Evolutionary conservation across 2,329 filamentous ascomycete genomes (phyloP).

Genomic region (Aspergillus carbonarius): DNA sequence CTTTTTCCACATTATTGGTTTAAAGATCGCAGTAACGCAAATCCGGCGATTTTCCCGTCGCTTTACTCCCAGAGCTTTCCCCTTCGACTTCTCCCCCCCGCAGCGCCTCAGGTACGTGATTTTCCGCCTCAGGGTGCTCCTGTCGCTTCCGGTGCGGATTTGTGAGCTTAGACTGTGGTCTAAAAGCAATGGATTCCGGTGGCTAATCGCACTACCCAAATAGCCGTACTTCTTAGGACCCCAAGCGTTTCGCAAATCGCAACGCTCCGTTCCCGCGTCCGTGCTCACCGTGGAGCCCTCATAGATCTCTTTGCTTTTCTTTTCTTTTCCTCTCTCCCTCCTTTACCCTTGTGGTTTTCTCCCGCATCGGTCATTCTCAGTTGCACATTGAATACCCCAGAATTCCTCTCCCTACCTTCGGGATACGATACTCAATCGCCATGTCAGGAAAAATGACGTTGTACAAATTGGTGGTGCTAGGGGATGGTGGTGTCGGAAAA

Average conservation of each 20-base stretch:
- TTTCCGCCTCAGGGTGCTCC: conserved; percentile 8
- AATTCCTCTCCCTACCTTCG: not conserved
- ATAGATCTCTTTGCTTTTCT: conserved; percentile 22
- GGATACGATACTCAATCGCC: conserved; percentile 30
- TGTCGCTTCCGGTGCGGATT: conserved; percentile 15
- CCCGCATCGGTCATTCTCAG: conserved; percentile 1
- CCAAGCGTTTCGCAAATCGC: conserved; percentile 24
- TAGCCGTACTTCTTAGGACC: conserved; percentile 23
- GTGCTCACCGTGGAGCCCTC: conserved; percentile 25
- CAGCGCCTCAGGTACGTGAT: conserved; percentile 13
- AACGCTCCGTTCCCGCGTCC: conserved; percentile 25
- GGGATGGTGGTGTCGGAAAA: conserved; percentile 91
- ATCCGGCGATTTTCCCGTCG: not conserved
- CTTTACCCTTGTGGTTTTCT: not conserved
- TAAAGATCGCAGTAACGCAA: conserved; percentile 2
- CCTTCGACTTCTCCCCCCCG: not conserved
- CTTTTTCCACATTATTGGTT: conserved; percentile 1
- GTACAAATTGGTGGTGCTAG: conserved; percentile 93
- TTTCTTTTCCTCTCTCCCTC: conserved; percentile 11
- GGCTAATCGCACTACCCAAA: conserved; percentile 28
- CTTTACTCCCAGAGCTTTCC: not conserved
- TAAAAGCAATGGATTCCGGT: conserved; percentile 24
- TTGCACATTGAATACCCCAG: conserved; percentile 1
- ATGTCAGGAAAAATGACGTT: conserved; percentile 95
- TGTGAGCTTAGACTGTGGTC: conserved; percentile 20